phyloP scores from a whole-genome alignment of 2,329 filamentous ascomycete species.

The Penicillium sp. region DNA sequence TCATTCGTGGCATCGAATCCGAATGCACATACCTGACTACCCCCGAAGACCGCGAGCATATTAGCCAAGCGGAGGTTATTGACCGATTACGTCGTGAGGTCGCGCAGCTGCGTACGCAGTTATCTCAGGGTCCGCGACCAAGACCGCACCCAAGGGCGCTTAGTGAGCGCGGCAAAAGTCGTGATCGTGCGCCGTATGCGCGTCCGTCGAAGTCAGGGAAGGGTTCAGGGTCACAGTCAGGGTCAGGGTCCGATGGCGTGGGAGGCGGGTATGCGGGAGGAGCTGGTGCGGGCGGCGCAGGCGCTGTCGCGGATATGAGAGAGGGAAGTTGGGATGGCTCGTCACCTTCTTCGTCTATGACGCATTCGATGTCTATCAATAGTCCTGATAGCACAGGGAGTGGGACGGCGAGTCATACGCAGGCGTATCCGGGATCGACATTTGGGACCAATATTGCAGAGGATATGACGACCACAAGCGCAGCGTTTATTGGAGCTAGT shows the following conservation, averaged over 20 bases:
- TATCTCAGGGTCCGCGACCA: constrained; percentile 10
- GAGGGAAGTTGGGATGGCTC: constrained; percentile 20
- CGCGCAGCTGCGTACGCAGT: constrained; percentile 18
- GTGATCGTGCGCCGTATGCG: not conserved
- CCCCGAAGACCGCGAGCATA: constrained; percentile 62
- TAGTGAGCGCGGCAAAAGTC: not conserved
- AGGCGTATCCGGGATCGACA: constrained; percentile 2
- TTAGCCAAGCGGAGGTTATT: constrained; percentile 56
- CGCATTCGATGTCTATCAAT: constrained; percentile 16
- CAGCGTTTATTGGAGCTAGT: constrained; percentile 9
- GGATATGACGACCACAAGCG: constrained; percentile 4
- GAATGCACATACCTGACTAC: constrained; percentile 32
- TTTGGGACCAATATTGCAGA: constrained; percentile 11
- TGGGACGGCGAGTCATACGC: constrained; percentile 8
- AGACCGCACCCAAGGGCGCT: not conserved
- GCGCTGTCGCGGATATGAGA: not conserved
- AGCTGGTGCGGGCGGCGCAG: not conserved
- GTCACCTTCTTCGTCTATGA: constrained; percentile 21
- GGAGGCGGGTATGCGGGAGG: not conserved
- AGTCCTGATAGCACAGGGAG: constrained; percentile 26
- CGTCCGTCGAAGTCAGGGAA: not conserved
- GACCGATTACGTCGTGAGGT: constrained; percentile 28
- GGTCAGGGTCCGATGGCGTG: not conserved
- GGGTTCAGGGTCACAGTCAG: not conserved
- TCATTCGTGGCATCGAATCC: constrained; percentile 26